These are phyloP conservation scores for Chionographis japonica DNA, from an alignment of 106 monocot genomes.

Conservation along the genomic window DNA sequence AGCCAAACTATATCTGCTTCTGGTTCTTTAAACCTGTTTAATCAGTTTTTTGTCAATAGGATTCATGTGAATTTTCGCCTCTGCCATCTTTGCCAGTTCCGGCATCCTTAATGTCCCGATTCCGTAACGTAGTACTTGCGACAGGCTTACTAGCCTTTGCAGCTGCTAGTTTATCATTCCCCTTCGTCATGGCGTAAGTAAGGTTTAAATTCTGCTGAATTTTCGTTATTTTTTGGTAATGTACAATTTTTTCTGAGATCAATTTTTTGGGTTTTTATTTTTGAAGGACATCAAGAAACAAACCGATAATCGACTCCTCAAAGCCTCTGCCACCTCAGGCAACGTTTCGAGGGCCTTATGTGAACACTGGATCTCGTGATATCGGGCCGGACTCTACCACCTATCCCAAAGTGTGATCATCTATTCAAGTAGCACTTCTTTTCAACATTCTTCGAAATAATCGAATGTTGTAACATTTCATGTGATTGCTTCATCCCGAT, in stretches of 20 bases:
- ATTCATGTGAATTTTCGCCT: neutral
- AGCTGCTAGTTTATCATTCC: conserved; percentile 70
- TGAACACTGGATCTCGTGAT: conserved; percentile 91
- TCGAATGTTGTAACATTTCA: neutral
- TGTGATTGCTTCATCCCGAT: too few relatives aligned
- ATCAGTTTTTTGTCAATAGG: neutral
- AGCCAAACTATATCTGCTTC: too few relatives aligned
- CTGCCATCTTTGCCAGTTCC: conserved; percentile 16
- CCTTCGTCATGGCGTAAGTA: conserved; percentile 73
- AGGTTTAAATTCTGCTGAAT: neutral
- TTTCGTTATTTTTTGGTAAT: neutral
- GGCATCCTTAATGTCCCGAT: conserved; percentile 51
- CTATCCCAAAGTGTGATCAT: conserved; percentile 43
- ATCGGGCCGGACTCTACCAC: conserved; percentile 74
- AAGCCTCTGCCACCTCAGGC: conserved; percentile 97
- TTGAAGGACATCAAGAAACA: conserved; percentile 67
- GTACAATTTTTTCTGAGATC: neutral
- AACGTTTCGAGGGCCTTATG: conserved; percentile 89
- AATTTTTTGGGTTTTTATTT: conserved; percentile 14
- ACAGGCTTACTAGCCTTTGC: conserved; percentile 78
- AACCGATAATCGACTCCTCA: conserved; percentile 79
- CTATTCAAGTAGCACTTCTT: neutral
- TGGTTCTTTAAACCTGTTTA: neutral
- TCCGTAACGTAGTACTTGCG: conserved; percentile 57
- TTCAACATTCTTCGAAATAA: conserved; percentile 6